phyloP scores from a whole-genome alignment of 108 stramenopile genomes.

The Nitzschia sp. region DNA sequence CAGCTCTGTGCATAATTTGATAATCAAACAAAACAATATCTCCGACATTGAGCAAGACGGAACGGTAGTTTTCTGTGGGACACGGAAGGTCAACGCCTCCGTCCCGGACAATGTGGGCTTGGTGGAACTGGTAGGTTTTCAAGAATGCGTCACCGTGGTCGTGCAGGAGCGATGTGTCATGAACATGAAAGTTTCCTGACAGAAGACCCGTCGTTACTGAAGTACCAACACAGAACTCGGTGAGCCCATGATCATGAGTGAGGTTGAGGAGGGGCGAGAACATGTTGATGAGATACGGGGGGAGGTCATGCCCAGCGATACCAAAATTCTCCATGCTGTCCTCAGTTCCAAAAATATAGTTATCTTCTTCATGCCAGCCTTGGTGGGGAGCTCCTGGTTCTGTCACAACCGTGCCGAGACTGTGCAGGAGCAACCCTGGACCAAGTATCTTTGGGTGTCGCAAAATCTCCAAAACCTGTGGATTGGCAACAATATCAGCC shows the following conservation, averaged over 20 bases:
- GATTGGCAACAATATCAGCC: constrained; percentile 5
- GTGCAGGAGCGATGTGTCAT: neutral
- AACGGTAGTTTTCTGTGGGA: constrained; percentile 4
- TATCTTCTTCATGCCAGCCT: constrained; percentile 32
- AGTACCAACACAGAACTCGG: constrained; percentile 42
- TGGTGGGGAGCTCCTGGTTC: constrained; percentile 22
- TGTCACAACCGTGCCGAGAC: constrained; percentile 24
- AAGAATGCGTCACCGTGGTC: neutral
- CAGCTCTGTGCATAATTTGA: constrained; percentile 24
- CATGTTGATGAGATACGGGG: constrained; percentile 29
- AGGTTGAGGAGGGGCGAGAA: constrained; percentile 27
- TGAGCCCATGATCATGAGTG: constrained; percentile 30
- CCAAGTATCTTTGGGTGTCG: constrained; percentile 9
- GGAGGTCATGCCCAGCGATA: constrained; percentile 31
- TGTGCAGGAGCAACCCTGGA: constrained; percentile 11
- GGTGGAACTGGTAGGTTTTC: neutral
- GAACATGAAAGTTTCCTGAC: neutral
- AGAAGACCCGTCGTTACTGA: constrained; percentile 3
- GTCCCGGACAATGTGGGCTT: neutral
- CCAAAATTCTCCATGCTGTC: constrained; percentile 2
- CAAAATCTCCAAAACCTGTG: constrained; percentile 13
- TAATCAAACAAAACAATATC: constrained; percentile 39
- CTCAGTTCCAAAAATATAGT: constrained; percentile 3
- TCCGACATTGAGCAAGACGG: constrained; percentile 22
- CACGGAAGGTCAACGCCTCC: constrained; percentile 1